Base-by-base conservation (phyloP, 371 early-diverging fungal genomes). In the Circinella umbellata region DNA sequence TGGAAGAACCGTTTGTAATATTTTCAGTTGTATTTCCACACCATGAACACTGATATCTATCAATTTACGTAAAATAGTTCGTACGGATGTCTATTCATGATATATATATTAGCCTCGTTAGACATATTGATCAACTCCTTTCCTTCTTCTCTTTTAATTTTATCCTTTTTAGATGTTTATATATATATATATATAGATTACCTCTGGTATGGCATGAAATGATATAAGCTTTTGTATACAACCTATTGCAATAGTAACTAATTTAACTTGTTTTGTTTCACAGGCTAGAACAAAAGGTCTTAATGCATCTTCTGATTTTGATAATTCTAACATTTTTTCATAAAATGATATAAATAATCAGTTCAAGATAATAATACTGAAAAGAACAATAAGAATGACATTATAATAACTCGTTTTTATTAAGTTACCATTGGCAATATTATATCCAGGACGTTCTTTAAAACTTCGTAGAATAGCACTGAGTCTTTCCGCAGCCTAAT, bases 211-310 rank as follows among this genome's bases (percentile, higher is more conserved):
- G 18, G 96, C 96, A 64, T 86, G 86, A 73, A 93, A 91, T 1
- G 93, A 89, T 39, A 96, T 93, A 17, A 98, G 83, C 68, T 91
- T 91, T 37, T 97, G 96, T 64, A 97, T 77, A 71, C 95, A 95
- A 38, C 93, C 92, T 73, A 97, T 90, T 2, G 99, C 94, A 36
- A 94, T 92, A 0, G 92, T 87, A 1, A 93, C 88, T 20, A 98
- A 87, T 69, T 94, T 95, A 48, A 90, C 84, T 67, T 95, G 91
- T 78, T 92, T 94, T 17, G 95, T 94, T 61, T 94, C 93, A 81
- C 96, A 96, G 3, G 96, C 93, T 4, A 97, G 85, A 8, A 93
- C 80, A 79, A 98, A 96, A 0, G 98, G 98, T n/a, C 91, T 81
- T 35, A 96, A 73, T 0, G 91, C 90, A 69, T 95, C 96, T 51